Percentiles rank a stretch among this genome's conserved stretches.
phyloP scores from a whole-genome alignment of 75 land plant genomes.

The Pinus albicaulis region DNA sequence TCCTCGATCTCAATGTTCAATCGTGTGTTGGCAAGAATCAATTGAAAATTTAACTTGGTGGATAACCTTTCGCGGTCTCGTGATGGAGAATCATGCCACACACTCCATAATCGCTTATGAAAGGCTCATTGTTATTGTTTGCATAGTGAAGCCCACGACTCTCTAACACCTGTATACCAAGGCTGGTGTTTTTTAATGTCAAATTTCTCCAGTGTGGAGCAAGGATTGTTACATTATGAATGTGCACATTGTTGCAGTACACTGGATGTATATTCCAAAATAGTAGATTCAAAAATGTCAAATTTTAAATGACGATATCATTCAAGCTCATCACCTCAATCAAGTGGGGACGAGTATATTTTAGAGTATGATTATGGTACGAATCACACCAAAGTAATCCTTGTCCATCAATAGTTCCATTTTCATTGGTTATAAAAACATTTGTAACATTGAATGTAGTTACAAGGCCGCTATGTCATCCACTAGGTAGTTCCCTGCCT shows the following conservation, averaged over 20 bases:
- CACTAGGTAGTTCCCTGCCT: constrained; percentile 54
- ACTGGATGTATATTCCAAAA: constrained; percentile 80
- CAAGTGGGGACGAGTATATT: constrained; percentile 54
- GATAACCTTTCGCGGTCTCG: no score
- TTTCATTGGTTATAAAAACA: constrained; percentile 71
- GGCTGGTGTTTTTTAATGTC: no score
- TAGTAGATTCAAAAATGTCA: constrained; percentile 58
- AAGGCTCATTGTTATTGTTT: no score
- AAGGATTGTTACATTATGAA: constrained; percentile 60
- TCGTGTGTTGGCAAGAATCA: no score
- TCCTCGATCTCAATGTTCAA: no score
- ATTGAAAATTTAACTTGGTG: no score
- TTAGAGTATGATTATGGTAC: constrained; percentile 32
- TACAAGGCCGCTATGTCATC: constrained; percentile 50
- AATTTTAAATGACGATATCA: constrained; percentile 48
- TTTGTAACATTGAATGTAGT: constrained; percentile 66
- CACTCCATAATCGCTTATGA: no score
- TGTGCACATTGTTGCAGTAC: constrained; percentile 66
- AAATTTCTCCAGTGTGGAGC: constrained; percentile 58
- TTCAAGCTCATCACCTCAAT: constrained; percentile 54
- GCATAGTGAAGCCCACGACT: no score
- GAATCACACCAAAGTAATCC: constrained; percentile 63
- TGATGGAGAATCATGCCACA: no score
- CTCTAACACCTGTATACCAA: no score
- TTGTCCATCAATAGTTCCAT: constrained; percentile 81